Base-by-base conservation (phyloP, 257 asterid species). In the Fraxinus anomala region DNA sequence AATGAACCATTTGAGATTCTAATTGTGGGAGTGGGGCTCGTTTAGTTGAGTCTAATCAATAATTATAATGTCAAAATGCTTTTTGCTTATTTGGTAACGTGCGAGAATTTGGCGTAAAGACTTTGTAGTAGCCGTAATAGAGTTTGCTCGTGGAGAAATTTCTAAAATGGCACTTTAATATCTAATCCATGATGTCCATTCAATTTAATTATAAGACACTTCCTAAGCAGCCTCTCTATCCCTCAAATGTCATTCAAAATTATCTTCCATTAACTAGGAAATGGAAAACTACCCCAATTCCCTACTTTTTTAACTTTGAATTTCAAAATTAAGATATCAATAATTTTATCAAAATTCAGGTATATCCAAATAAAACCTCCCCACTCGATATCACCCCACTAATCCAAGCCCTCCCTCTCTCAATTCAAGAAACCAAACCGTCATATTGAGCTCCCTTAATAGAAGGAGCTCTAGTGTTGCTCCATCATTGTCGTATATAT, bases 11-110 rank as follows among this genome's bases (percentile, higher is more conserved):
- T 84, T 84, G 51, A 79, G 87, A 87, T 79, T 86, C 83, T 82
- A 81, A 73, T 77, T 76, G 71, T 54, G 71, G 84, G 67, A 19
- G 65, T n/a, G 24, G 65, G 23, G 63, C 34, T 74, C 75, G 70
- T 70, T 84, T 88, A 83, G 92, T 89, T 84, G 92, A 83, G 96
- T 89, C 96, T 77, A 88, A 85, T 90, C 94, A 90, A 87, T 83
- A 72, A 63, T 16, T 56, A 82, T 7, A 70, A 74, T 80, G 83
- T 42, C 26, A 9, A 78, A 47, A 70, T 3, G 13, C 7, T 34
- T 88, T 90, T 6, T 26, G 54, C 21, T 75, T 74, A 86, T 86
- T 89, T 84, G 89, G 30, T 54, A 54, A 39, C 23, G 75, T 47
- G 59, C 36, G 3, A 21, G 72, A 77, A 72, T 37, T 77, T 75